Evolutionary conservation across 2,329 filamentous ascomycete genomes (phyloP).

Genomic region (Ceratocystis colombiana): DNA sequence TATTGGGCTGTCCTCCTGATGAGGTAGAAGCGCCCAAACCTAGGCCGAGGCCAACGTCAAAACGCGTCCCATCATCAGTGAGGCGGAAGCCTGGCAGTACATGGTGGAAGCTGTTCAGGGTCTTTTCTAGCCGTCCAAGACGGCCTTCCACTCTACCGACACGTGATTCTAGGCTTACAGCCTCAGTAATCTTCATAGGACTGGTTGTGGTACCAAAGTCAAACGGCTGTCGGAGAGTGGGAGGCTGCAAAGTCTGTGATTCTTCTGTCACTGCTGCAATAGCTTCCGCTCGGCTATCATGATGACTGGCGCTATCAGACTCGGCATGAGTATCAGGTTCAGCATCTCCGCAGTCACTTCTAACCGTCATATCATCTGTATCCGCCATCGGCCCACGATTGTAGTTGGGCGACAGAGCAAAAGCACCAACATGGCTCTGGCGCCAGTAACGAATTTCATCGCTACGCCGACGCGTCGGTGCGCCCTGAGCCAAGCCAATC

Average conservation of each 20-base stretch:
- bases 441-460: constrained; percentile 57
- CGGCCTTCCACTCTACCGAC: constrained; percentile 43
- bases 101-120: constrained; percentile 43
- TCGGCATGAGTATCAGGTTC: constrained; percentile 30
- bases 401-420: constrained; percentile 43
- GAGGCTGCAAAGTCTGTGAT: constrained; percentile 28
- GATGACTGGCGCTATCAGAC: constrained; percentile 4
- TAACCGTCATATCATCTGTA: constrained; percentile 29
- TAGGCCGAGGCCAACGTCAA: not conserved
- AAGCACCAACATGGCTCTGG: constrained; percentile 45
- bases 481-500: constrained; percentile 33
- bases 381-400: constrained; percentile 29
- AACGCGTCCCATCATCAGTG: constrained; percentile 26
- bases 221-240: constrained; percentile 43
- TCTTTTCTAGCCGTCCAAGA: constrained; percentile 44
- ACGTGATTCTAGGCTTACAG: constrained; percentile 44
- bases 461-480: constrained; percentile 42
- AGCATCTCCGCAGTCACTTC: not conserved
- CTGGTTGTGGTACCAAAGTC: constrained; percentile 42
- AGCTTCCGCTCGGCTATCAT: constrained; percentile 28
- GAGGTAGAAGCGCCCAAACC: not conserved
- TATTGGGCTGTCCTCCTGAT: constrained; percentile 8
- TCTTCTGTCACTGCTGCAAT: not conserved
- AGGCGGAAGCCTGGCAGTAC: constrained; percentile 36
- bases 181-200: constrained; percentile 49